A percentile compares a stretch with the other conserved stretches of the same genome.
These are phyloP conservation scores for Neoboletus subvelutipes DNA, from an alignment of 768 basidiomycete genomes.

Conservation along the genomic window DNA sequence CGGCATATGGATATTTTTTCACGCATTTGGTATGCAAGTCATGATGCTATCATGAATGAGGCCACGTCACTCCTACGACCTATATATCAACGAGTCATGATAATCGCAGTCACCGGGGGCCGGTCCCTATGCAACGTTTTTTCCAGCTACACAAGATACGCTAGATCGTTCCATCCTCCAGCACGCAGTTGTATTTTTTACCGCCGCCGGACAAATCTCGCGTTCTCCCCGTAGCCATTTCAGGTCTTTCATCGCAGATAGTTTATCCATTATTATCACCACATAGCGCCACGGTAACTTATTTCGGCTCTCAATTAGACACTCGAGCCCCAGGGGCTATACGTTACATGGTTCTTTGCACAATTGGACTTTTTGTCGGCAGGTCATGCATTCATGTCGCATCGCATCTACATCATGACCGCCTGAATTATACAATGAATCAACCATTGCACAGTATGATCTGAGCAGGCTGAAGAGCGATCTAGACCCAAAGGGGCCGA, in stretches of 20 bases:
- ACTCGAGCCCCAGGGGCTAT: not conserved
- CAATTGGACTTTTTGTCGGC: not conserved
- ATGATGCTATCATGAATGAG: slow-evolving; percentile 6
- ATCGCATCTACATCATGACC: not conserved
- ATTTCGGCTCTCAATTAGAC: slow-evolving; percentile 11
- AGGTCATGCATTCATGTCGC: slow-evolving; percentile 1
- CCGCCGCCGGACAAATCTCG: not conserved
- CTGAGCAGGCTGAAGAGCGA: not conserved
- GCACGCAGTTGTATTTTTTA: not conserved
- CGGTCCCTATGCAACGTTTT: slow-evolving; percentile 9
- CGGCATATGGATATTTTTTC: not conserved
- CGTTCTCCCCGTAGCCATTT: not conserved
- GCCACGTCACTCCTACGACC: slow-evolving; percentile 5
- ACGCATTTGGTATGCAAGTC: not conserved
- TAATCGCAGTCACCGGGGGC: slow-evolving; percentile 10
- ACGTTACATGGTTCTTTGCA: not conserved
- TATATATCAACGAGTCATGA: slow-evolving; percentile 13
- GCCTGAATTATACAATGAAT: not conserved
- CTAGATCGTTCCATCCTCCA: not conserved
- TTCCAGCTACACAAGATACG: not conserved
- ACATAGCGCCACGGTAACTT: slow-evolving; percentile 14
- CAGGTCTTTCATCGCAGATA: slow-evolving; percentile 15
- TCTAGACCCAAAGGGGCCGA: not conserved
- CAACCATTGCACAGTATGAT: too few relatives aligned
- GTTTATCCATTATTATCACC: slow-evolving; percentile 25